phyloP scores from a whole-genome alignment of 345 rosid species.

The Brassica carinata region DNA sequence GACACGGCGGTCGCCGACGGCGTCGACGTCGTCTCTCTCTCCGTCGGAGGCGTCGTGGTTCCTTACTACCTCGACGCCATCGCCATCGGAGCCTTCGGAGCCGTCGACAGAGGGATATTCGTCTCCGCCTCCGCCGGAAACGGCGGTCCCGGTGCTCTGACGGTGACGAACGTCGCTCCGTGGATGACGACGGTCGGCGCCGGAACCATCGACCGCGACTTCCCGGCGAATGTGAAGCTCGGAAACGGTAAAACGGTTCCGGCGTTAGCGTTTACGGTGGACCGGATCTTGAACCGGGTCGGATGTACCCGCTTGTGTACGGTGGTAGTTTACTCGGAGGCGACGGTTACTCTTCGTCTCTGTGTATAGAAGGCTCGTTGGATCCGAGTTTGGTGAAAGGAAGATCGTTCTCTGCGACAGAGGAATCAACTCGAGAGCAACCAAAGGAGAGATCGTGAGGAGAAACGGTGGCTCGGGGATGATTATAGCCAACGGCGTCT shows the following conservation, averaged over 20 bases:
- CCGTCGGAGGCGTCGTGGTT: constrained; percentile 85
- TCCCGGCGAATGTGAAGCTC: too few relatives aligned
- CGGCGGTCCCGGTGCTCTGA: constrained; percentile 87
- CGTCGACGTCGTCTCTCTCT: constrained; percentile 81
- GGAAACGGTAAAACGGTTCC: too few relatives aligned
- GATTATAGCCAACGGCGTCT: constrained; percentile 85
- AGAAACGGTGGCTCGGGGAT: constrained; percentile 87
- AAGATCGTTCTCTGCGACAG: constrained; percentile 86
- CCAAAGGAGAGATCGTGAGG: constrained; percentile 78
- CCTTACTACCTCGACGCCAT: constrained; percentile 89
- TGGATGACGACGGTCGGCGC: too few relatives aligned
- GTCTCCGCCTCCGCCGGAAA: constrained; percentile 92
- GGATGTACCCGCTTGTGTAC: too few relatives aligned
- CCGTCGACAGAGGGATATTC: constrained; percentile 65
- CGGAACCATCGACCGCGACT: too few relatives aligned
- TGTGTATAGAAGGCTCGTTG: too few relatives aligned
- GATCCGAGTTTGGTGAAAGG: constrained; percentile 62
- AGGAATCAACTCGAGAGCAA: too few relatives aligned
- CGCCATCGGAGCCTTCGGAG: constrained; percentile 85
- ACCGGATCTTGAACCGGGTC: too few relatives aligned
- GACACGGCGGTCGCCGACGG: constrained; percentile 82
- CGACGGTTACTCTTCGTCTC: too few relatives aligned
- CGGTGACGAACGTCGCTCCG: constrained; percentile 81
- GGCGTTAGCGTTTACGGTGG: too few relatives aligned
- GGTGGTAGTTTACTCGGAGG: too few relatives aligned